phyloP scores from a whole-genome alignment of 331 rosid genomes.

The Phaseolus coccineus region DNA sequence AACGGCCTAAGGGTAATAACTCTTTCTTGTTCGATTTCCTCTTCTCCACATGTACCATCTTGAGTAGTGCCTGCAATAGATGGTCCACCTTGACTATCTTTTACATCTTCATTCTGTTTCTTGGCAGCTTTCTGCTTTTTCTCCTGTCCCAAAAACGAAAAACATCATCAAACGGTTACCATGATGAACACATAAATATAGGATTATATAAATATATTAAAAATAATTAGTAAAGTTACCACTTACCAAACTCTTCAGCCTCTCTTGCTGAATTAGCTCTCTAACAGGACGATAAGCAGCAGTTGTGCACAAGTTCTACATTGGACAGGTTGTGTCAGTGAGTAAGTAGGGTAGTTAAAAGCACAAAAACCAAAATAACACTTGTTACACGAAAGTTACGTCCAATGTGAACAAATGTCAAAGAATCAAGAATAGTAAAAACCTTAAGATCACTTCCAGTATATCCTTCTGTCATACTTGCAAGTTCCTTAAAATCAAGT shows the following conservation, averaged over 20 bases:
- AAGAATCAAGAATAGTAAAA: slow-evolving; percentile 32
- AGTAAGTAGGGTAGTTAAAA: slow-evolving; percentile 15
- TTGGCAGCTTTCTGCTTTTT: slow-evolving; percentile 63
- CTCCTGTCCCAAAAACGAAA: slow-evolving; percentile 49
- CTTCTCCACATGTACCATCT: neutral
- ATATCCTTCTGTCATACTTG: slow-evolving; percentile 87
- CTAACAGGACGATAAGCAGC: slow-evolving; percentile 94
- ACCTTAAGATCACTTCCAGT: slow-evolving; percentile 98
- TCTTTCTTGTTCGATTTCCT: slow-evolving; percentile 57
- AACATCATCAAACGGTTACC: neutral
- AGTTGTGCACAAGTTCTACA: slow-evolving; percentile 88
- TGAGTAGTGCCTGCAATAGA: no score
- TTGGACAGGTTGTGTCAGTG: slow-evolving; percentile 27
- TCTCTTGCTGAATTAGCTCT: slow-evolving; percentile 87
- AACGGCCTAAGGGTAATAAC: slow-evolving; percentile 74
- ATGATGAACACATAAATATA: slow-evolving; percentile 21
- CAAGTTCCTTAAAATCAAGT: slow-evolving; percentile 77
- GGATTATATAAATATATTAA: neutral
- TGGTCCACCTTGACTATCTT: slow-evolving; percentile 16
- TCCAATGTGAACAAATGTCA: neutral
- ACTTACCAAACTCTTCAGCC: slow-evolving; percentile 71
- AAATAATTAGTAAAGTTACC: slow-evolving; percentile 13
- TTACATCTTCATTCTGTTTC: slow-evolving; percentile 35
- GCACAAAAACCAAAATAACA: slow-evolving; percentile 24
- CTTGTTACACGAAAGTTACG: neutral